Base-by-base conservation (phyloP, 352 stramenopile species). In the Poterioochromonas sp. region DNA sequence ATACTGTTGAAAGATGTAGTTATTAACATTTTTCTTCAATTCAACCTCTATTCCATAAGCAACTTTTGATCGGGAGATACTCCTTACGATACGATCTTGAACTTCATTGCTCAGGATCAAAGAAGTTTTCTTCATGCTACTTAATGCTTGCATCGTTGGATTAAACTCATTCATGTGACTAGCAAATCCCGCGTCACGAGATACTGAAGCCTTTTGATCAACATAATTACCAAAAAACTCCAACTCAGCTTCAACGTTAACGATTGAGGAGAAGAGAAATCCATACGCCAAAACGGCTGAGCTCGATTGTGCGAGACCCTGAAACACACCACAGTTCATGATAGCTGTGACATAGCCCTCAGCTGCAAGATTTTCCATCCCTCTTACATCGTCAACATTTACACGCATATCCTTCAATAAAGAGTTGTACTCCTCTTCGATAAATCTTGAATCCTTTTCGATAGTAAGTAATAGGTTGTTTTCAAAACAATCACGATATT, bases 11-110 rank as follows among this genome's bases (percentile, higher is more conserved):
- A 54, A 69, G 26, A 78, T 18, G 39, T 78, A 68, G 1, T 53
- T 8, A 29, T 8, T 35, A 5, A 65, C 47, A 26, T n/a, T 40
- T 54, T 78, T 44, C 11, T 39, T 29, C 1, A 78, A 15, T 51
- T 69, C 71, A 22, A 5, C n/a, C 34, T 78, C 71, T 29, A 78
- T 1, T n/a, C 71, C 47, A 74, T 58, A 39, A 37, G 65, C 39
- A 35, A 54, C 26, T 39, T n/a, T 15, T n/a, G 29, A 20, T 12
- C 20, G 37, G 11, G 18, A 20, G 62, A 43, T 12, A 70, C 29
- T 22, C 11, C 18, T 35, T 35, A 26, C 47, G 47, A 58, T 58
- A 15, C 47, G 47, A 58, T 58, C 47, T 15, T 58, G 15, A 15
- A 58, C 15, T 26, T 15, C 47, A 15, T 15, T 58, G 15, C 15